Percentiles rank a stretch among this genome's conserved stretches.
phyloP scores from a whole-genome alignment of 257 asterid genomes.

The Jacaranda mimosifolia region DNA sequence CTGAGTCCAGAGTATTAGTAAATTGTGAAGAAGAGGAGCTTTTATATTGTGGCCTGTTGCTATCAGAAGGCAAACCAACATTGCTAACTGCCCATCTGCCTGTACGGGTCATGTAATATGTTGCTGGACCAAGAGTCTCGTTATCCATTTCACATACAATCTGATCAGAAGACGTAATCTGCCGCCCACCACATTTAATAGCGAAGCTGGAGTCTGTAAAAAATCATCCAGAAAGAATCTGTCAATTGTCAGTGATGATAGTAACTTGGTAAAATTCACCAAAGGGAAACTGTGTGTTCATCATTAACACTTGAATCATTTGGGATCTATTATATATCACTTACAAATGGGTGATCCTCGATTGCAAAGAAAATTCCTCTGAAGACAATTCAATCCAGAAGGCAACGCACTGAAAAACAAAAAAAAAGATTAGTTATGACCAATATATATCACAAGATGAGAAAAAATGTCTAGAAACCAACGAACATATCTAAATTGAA shows the following conservation, averaged over 20 bases:
- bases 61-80: constrained; percentile 59
- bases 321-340: constrained; percentile 29
- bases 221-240: constrained; percentile 41
- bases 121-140: constrained; percentile 3
- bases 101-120: constrained; percentile 47
- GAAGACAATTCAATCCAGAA: constrained; percentile 74
- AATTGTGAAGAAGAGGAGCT: constrained; percentile 47
- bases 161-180: constrained; percentile 49
- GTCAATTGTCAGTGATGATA: constrained; percentile 32
- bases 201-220: constrained; percentile 72
- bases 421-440: constrained; percentile 23
- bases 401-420: constrained; percentile 59
- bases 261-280: background rate
- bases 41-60: constrained; percentile 40
- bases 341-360: constrained; percentile 68
- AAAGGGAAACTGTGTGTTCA: background rate
- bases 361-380: constrained; percentile 72
- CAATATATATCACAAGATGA: background rate
- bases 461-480: background rate
- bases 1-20: constrained; percentile 67
- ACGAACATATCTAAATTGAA: background rate
- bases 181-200: constrained; percentile 75
- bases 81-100: constrained; percentile 85
- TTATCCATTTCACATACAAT: constrained; percentile 56
- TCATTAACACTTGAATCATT: too few relatives aligned